Evolutionary conservation across 257 asterid genomes (phyloP), one percentile per base, ranked within the genome.

Genomic region (Striga asiatica): DNA sequence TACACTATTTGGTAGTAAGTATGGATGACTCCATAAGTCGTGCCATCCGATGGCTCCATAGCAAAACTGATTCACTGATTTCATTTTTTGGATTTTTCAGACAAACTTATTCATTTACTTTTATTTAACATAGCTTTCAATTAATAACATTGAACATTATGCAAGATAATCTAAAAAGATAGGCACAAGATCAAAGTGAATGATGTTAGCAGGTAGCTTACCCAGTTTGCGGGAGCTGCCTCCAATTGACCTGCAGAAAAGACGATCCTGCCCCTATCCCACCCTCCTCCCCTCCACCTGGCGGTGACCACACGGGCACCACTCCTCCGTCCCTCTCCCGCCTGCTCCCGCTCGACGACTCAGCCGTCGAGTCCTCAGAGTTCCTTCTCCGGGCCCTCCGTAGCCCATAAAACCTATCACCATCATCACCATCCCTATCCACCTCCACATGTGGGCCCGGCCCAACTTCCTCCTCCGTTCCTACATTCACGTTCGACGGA

Each of bases 221-320:
- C 83, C 95, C 89, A 7, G 88, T 80, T 76, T 87, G 93, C 52
- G 92, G 76, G 62, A 91, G 88, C 64, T 72, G 73, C 72, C 85
- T 75, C 91, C 87, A 78, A 69, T 75, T 82, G 74, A 82, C 74
- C 46, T 80, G 82, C 78, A 78, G 54, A 74, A 79, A 87, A 23
- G 94, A 70, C 2, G 95, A 65, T 65, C 77, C 54, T 19, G 77
- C 22, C 20, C 79, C 82, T 8, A 71, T 74, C 21, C 73, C 71
- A 53, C 61, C 78, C 9, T 38, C 13, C 12, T 81, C 93, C 52
- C 81, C 94, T 6, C 76, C 77, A 8, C 63, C 77, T 13, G 92
- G 64, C 21, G 95, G 95, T 19, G 98, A 91, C 96, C 98, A 91
- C 18, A 77, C 94, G 0, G 97, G 96, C 60, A 91, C 95, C 0